Conservation (phyloP, 306 rosid species). For the Prunus kanzakura region DNA sequence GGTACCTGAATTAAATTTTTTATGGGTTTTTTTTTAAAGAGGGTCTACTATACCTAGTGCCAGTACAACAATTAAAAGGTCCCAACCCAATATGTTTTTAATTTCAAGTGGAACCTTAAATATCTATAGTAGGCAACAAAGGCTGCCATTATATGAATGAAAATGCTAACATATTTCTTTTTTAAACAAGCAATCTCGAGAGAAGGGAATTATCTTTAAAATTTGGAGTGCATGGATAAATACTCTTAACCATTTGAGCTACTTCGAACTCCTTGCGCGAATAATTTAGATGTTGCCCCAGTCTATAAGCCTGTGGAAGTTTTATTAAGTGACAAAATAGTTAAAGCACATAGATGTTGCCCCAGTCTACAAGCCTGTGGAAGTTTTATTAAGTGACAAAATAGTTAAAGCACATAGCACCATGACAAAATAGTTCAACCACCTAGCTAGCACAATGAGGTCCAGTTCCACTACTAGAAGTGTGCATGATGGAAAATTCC, state of each 20-base stretch:
- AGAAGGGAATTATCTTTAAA: too few relatives aligned
- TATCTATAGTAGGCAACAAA: too few relatives aligned
- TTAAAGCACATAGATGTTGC: neutral
- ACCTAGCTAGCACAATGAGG: neutral
- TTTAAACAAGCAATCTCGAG: too few relatives aligned
- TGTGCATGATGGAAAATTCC: neutral
- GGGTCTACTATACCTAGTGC: neutral
- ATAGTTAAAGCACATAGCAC: neutral
- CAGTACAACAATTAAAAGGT: neutral
- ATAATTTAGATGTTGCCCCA: neutral
- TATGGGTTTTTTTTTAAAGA: neutral
- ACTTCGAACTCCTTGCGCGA: rapidly evolving
- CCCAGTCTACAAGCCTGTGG: too few relatives aligned
- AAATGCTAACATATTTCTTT: too few relatives aligned
- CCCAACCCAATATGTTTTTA: neutral
- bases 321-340: neutral
- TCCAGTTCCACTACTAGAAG: neutral
- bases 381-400: too few relatives aligned
- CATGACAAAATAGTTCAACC: neutral
- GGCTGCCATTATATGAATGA: too few relatives aligned
- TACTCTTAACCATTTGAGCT: too few relatives aligned
- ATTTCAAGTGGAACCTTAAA: too few relatives aligned
- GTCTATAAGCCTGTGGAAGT: neutral
- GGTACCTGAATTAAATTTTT: neutral
- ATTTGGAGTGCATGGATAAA: rapidly evolving